Percentiles rank a stretch among this genome's conserved stretches.
Evolutionary conservation across 106 monocot species (phyloP).

Genomic region (Dendrobium chrysotoxum): DNA sequence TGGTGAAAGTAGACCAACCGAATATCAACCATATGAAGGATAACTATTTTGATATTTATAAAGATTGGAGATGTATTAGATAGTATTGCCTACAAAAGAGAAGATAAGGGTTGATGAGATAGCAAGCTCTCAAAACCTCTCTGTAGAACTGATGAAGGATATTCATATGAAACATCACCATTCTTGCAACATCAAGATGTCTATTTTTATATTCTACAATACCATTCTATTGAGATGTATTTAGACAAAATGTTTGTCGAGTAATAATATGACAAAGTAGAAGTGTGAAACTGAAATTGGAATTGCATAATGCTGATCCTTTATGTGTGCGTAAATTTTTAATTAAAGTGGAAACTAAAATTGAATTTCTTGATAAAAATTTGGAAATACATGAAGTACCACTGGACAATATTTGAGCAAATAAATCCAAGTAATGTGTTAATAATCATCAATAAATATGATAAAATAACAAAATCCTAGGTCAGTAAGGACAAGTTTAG

Average conservation of each 20-base stretch:
- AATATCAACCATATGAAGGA: neutral
- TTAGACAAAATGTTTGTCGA: neutral
- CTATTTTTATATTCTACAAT: neutral
- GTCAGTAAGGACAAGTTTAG: neutral
- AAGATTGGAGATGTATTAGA: neutral
- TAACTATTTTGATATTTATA: neutral
- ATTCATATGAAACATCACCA: neutral
- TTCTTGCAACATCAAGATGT: neutral
- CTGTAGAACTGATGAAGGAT: neutral
- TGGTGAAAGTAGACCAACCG: neutral
- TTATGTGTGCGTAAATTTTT: neutral
- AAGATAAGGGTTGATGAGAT: neutral
- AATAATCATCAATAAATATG: neutral
- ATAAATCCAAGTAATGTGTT: neutral
- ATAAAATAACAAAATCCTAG: neutral
- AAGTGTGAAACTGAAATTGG: neutral
- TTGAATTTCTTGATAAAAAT: neutral
- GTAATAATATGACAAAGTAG: neutral
- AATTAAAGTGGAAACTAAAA: neutral
- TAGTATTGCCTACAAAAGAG: neutral
- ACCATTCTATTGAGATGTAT: no score
- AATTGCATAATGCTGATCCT: neutral
- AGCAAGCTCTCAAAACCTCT: neutral
- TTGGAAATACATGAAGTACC: neutral
- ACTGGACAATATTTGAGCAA: neutral